Evolutionary conservation across 2,329 filamentous ascomycete genomes (phyloP), one percentile per base, ranked within the genome.

Genomic region (Bimuria novae-zelandiae): DNA sequence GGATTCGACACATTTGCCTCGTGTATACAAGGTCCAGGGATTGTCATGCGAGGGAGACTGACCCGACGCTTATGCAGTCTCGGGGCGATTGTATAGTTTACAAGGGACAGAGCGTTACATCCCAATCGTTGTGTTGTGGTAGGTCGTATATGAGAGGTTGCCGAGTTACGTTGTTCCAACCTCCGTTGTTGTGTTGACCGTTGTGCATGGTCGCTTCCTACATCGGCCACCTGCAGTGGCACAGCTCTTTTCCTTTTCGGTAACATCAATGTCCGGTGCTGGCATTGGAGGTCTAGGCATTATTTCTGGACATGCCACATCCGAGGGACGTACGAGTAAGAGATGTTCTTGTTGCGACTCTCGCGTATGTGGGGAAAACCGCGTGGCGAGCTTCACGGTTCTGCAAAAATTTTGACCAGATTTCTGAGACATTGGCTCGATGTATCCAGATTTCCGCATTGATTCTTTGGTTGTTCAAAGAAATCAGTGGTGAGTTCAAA

Each of bases 341-440:
- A 30, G 36, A 42, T 37, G 32, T 44, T 36, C 19, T 32, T 23
- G 25, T 14, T 43, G 23, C 10, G 35, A 36, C 27, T 40, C 39
- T 55, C 51, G 52, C 48, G 52, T 51, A 55, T 48, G 52, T 55
- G 48, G 52, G 49, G 44, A 35, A 49, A 30, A n/a, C 19, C 12
- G 19, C 25, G 43, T 41, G 47, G 48, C 37, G 23, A 55, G 27
- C 17, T 19, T 44, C 36, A 36, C 29, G 29, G 12, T 17, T 14
- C 33, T 23, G 16, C n/a, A 25, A n/a, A 46, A 27, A 8, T 37
- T 8, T 35, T 27, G 7, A 7, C n/a, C 16, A 37, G 3, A 36
- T n/a, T 12, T n/a, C 3, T 22, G 2, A 41, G 22, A 7, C 5
- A 5, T 16, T 4, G 21, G 6, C 16, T 27, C 22, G 1, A 27